These are phyloP conservation scores for Scenedesmus sp. DNA, from an alignment of 163 green algal genomes.

Conservation along the genomic window DNA sequence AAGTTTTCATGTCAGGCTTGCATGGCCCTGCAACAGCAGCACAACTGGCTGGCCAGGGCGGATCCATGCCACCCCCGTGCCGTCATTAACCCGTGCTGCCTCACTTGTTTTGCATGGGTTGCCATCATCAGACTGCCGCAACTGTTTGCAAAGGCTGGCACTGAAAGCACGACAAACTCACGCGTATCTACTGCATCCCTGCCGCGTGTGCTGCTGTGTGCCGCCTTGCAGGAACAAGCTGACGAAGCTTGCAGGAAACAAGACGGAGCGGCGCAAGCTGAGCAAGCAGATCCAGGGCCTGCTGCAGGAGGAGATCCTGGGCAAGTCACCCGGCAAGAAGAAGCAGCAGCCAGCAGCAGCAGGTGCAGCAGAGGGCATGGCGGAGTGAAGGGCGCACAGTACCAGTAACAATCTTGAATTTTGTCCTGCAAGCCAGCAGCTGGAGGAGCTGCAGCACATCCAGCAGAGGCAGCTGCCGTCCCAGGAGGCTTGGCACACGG, in stretches of 20 bases:
- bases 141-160: neutral
- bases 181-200: neutral
- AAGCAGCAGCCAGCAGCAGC: neutral
- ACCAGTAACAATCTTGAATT: neutral
- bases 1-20: too few species aligned
- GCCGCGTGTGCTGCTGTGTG: neutral
- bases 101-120: too few species aligned
- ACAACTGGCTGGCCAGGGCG: too few species aligned
- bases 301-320: slow-evolving; percentile 8
- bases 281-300: slow-evolving; percentile 34
- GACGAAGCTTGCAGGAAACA: slow-evolving; percentile 42
- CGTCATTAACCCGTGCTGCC: too few species aligned
- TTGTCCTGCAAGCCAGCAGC: neutral
- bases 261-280: slow-evolving; percentile 11
- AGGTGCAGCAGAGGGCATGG: neutral
- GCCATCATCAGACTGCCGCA: too few species aligned
- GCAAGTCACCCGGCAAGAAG: neutral
- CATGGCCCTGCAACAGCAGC: too few species aligned
- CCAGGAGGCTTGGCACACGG: too few species aligned
- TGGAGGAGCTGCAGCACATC: neutral
- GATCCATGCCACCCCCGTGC: too few species aligned
- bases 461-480: too few species aligned
- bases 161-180: neutral
- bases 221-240: slow-evolving; percentile 28
- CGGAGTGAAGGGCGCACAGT: neutral